Conservation (phyloP, 257 asterid species). For the Solanum raphanifolium region DNA sequence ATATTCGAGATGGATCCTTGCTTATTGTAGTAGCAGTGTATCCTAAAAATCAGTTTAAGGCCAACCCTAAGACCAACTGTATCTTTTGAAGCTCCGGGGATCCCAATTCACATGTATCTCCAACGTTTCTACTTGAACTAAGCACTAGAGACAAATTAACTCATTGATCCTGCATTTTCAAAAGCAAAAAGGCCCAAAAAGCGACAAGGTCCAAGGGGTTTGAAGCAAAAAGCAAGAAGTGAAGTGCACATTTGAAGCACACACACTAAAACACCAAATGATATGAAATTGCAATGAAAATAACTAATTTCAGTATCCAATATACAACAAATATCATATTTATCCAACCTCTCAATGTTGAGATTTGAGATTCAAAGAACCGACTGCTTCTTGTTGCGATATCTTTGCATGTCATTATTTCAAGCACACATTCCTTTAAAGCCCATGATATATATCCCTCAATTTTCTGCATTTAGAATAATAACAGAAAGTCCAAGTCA, state of each 20-base stretch:
- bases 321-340: background rate
- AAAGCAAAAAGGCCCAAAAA: background rate
- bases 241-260: background rate
- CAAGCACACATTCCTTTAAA: background rate
- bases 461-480: background rate
- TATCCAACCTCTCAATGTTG: background rate
- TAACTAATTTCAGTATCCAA: background rate
- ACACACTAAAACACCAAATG: background rate
- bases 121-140: background rate
- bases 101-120: background rate
- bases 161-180: background rate
- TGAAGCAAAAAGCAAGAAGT: background rate
- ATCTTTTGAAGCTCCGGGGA: background rate
- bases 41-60: background rate
- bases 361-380: background rate
- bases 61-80: background rate
- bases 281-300: background rate
- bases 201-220: background rate
- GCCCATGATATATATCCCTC: background rate
- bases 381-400: background rate
- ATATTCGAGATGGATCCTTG: background rate
- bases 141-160: background rate
- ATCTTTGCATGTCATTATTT: background rate
- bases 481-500: background rate
- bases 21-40: background rate